Conservation (phyloP, 148 eudicot species). For the Chenopodium quinoa region DNA sequence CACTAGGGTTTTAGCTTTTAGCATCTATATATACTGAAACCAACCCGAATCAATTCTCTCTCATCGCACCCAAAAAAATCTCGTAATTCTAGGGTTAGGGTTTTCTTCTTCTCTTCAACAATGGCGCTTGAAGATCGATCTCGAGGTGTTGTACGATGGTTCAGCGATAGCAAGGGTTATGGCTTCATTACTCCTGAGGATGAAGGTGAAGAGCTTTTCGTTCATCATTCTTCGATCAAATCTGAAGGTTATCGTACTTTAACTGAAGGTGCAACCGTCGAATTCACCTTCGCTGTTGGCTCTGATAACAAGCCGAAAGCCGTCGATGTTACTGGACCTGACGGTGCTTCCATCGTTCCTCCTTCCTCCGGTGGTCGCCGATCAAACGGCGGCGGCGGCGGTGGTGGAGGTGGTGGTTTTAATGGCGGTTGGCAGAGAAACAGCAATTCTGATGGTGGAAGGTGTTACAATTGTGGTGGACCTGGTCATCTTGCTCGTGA, state of each 20-base stretch:
- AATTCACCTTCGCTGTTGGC: slow-evolving; percentile 42
- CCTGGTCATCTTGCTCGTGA: slow-evolving; percentile 36
- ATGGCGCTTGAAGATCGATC: slow-evolving; percentile 39
- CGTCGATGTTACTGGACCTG: slow-evolving; percentile 51
- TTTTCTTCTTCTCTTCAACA: slow-evolving; percentile 9
- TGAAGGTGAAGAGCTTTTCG: slow-evolving; percentile 66
- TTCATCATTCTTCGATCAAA: slow-evolving; percentile 57
- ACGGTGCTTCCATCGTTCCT: slow-evolving; percentile 37
- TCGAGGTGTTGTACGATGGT: slow-evolving; percentile 44
- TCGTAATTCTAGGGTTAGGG: slow-evolving; percentile 25
- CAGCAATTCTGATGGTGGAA: neutral
- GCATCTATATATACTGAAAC: neutral
- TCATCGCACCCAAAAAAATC: neutral
- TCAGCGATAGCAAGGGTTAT: slow-evolving; percentile 58
- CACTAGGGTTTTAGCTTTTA: slow-evolving; percentile 10
- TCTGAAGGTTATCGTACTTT: slow-evolving; percentile 61
- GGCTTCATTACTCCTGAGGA: slow-evolving; percentile 70
- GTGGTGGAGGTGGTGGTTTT: too few species aligned
- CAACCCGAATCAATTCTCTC: neutral
- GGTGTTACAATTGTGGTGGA: slow-evolving; percentile 31
- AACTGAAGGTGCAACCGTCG: slow-evolving; percentile 43
- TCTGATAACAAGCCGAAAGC: slow-evolving; percentile 44
- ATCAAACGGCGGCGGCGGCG: neutral
- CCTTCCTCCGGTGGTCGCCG: neutral
- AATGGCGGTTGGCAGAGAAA: slow-evolving; percentile 16